phyloP scores from a whole-genome alignment of 768 basidiomycete species.

The Lentinula raphanica region DNA sequence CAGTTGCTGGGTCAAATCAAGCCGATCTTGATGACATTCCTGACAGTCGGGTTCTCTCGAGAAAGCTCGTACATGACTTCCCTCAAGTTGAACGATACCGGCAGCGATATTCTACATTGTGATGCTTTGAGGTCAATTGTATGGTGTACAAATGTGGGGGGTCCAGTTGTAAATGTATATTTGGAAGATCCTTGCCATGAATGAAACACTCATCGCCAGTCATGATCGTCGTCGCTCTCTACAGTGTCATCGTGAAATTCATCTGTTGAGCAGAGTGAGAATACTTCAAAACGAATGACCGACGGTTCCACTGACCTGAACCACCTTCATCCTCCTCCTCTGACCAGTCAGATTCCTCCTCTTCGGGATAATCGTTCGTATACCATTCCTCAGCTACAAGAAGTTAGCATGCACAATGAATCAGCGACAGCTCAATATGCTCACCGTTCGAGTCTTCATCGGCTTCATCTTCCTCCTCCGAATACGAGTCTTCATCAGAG shows the following conservation, averaged over 20 bases:
- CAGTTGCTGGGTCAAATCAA: neutral
- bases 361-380: constrained; percentile 82
- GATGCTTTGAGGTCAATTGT: neutral
- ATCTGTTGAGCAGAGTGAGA: constrained; percentile 29
- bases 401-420: neutral
- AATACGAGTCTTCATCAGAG: constrained; percentile 59
- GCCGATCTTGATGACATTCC: neutral
- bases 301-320: constrained; percentile 12
- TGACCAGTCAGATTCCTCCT: constrained; percentile 37
- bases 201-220: constrained; percentile 23
- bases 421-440: constrained; percentile 10
- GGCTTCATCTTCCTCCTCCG: constrained; percentile 66
- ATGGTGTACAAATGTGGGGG: neutral
- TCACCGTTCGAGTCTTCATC: constrained; percentile 84
- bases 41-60: neutral
- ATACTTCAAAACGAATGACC: neutral
- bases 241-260: constrained; percentile 55
- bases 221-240: constrained; percentile 33
- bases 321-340: constrained; percentile 37
- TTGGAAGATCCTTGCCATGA: too few species aligned
- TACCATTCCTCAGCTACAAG: constrained; percentile 72
- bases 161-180: too few species aligned
- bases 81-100: neutral
- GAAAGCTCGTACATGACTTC: neutral
- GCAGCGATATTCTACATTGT: neutral